Conservation (phyloP, 2,329 filamentous ascomycete genomes). For the Hypoxylon sp. region DNA sequence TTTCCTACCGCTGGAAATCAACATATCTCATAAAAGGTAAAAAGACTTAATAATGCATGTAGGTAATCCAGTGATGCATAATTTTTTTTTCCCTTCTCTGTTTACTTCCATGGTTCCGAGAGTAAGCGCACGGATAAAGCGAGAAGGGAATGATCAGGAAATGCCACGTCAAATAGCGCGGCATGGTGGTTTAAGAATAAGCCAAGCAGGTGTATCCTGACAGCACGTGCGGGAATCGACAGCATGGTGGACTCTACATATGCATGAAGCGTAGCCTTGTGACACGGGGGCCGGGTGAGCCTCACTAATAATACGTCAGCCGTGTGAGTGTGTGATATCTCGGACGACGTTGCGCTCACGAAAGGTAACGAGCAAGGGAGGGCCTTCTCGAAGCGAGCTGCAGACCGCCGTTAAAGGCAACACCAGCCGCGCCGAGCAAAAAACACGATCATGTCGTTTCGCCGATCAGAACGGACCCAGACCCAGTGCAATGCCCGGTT, state of each 20-base stretch:
- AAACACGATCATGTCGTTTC: slow-evolving; percentile 22
- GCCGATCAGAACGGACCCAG: slow-evolving; percentile 36
- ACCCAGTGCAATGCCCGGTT: slow-evolving; percentile 31
- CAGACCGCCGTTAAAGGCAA: slow-evolving; percentile 36
- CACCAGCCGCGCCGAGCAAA: slow-evolving; percentile 30
- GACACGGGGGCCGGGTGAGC: slow-evolving; percentile 43
- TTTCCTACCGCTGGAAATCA: slow-evolving; percentile 4
- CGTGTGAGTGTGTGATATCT: slow-evolving; percentile 33
- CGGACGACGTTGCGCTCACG: slow-evolving; percentile 26
- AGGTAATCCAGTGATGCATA: slow-evolving; percentile 8
- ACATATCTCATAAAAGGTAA: slow-evolving; percentile 6
- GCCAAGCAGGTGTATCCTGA: slow-evolving; percentile 33
- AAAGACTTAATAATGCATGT: slow-evolving; percentile 5
- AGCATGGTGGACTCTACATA: slow-evolving; percentile 39
- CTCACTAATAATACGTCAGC: slow-evolving; percentile 46
- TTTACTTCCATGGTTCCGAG: slow-evolving; percentile 24
- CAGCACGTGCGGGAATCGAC: slow-evolving; percentile 42
- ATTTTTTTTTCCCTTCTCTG: slow-evolving; percentile 2
- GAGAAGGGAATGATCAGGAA: slow-evolving; percentile 36
- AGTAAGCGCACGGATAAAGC: slow-evolving; percentile 34
- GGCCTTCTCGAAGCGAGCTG: slow-evolving; percentile 32
- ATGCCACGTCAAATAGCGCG: slow-evolving; percentile 45
- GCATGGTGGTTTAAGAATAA: slow-evolving; percentile 31
- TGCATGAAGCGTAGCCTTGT: slow-evolving; percentile 47
- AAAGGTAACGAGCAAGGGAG: slow-evolving; percentile 16